Percentiles rank a stretch among this genome's conserved stretches.
phyloP scores from a whole-genome alignment of 228 moss, liverwort and hornwort species.

The Sphagnum fallax region DNA sequence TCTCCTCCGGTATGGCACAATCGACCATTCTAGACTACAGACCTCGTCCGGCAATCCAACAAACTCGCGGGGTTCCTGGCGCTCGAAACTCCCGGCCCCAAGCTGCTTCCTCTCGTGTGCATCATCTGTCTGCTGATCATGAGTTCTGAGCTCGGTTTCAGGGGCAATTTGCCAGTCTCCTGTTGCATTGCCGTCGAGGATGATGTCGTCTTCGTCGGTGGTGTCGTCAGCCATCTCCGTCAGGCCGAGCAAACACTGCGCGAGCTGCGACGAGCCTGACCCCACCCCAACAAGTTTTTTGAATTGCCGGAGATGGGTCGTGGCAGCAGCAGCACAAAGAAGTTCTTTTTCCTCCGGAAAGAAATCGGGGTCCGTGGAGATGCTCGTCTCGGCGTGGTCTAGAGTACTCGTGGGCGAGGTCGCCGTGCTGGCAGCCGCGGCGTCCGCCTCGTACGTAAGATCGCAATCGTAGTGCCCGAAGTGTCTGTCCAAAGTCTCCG shows the following conservation, averaged over 20 bases:
- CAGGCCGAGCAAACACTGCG: constrained; percentile 50
- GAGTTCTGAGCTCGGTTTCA: too few species aligned
- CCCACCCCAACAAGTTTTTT: neutral
- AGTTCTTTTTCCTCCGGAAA: constrained; percentile 25
- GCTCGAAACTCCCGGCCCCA: too few species aligned
- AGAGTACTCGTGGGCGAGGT: constrained; percentile 44
- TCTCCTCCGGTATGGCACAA: constrained; percentile 21
- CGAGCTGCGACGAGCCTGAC: constrained; percentile 48
- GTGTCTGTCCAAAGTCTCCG: constrained; percentile 39
- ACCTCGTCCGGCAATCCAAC: too few species aligned
- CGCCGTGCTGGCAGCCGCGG: constrained; percentile 1
- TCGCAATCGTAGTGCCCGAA: constrained; percentile 41
- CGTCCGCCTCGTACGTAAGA: constrained; percentile 35
- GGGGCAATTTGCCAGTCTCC: too few species aligned
- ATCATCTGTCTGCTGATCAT: too few species aligned
- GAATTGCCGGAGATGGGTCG: constrained; percentile 13
- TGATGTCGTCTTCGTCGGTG: constrained; percentile 56
- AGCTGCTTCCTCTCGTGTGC: too few species aligned
- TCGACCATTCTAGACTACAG: constrained; percentile 24
- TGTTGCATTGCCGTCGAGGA: constrained; percentile 16
- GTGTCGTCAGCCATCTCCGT: constrained; percentile 57
- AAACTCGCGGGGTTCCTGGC: too few species aligned
- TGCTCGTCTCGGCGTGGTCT: constrained; percentile 27
- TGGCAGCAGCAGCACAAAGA: constrained; percentile 15
- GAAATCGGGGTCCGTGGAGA: constrained; percentile 3